phyloP scores from a whole-genome alignment of 2,329 filamentous ascomycete species.

The Juglanconis juglandina region DNA sequence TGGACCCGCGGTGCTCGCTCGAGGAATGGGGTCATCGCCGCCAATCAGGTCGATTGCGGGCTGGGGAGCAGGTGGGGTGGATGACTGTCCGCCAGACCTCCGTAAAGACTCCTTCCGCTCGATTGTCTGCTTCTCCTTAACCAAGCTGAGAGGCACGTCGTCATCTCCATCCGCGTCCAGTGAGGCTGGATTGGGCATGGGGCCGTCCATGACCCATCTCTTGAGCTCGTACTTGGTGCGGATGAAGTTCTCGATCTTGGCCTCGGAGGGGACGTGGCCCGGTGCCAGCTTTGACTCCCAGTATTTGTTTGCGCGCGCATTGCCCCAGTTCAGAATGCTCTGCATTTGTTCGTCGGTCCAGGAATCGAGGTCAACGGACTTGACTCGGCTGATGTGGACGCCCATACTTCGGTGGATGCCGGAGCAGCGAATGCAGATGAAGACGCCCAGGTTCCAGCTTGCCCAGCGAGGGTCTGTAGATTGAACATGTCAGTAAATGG shows the following conservation, averaged over 20 bases:
- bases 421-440: conserved; percentile 96
- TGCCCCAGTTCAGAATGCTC: conserved; percentile 93
- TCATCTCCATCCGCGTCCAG: conserved; percentile 83
- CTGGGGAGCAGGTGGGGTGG: conserved; percentile 23
- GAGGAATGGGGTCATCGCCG: conserved; percentile 64
- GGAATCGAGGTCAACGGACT: conserved; percentile 94
- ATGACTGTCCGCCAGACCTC: conserved; percentile 43
- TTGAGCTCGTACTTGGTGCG: conserved; percentile 98
- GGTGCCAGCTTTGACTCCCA: conserved; percentile 94
- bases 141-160: conserved; percentile 64
- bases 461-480: conserved; percentile 89
- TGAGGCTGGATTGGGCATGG: conserved; percentile 86
- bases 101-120: conserved; percentile 58
- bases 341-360: conserved; percentile 98
- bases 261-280: conserved; percentile 89
- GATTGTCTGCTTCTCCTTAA: conserved; percentile 64
- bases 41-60: conserved; percentile 78
- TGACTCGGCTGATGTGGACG: conserved; percentile 96
- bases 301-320: conserved; percentile 94
- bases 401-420: conserved; percentile 99
- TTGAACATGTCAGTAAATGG: neutral
- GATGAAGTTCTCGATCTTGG: conserved; percentile 99
- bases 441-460: conserved; percentile 96
- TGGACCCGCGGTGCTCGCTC: conserved; percentile 73
- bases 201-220: conserved; percentile 98